Conservation (phyloP, 148 eudicot species). For the Rhododendron ferrugineum region DNA sequence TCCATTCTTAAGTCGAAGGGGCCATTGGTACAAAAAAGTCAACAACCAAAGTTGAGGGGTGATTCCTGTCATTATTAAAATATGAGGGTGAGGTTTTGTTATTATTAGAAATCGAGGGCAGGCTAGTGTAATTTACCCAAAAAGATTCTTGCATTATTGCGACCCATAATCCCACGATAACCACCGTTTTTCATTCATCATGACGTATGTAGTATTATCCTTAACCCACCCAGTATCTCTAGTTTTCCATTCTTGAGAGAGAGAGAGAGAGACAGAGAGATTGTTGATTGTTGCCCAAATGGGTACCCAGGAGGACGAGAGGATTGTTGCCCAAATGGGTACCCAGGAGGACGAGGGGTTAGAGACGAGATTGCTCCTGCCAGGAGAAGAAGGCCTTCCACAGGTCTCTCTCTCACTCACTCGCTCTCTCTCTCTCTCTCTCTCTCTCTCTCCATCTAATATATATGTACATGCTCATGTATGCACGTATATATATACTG, state of each 20-base stretch:
- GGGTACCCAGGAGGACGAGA: neutral
- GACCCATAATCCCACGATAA: too few species aligned
- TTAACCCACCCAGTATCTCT: neutral
- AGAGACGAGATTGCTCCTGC: neutral
- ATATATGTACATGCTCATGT: neutral
- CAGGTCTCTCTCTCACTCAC: neutral
- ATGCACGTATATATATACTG: neutral
- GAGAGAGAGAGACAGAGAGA: neutral
- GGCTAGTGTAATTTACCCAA: neutral
- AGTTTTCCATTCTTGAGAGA: neutral
- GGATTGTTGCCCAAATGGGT: neutral
- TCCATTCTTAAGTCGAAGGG: too few species aligned
- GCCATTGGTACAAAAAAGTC: neutral
- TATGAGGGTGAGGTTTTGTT: neutral
- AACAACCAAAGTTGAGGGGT: neutral
- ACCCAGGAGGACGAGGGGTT: slow-evolving; percentile 1
- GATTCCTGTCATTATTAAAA: neutral
- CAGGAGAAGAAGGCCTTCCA: neutral
- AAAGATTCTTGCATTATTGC: too few species aligned
- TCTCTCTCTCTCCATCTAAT: neutral
- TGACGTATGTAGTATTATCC: too few species aligned
- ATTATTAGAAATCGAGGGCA: neutral
- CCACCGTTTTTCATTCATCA: too few species aligned
- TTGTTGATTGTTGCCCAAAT: neutral
- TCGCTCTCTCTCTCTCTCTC: neutral